phyloP scores from a whole-genome alignment of 2,329 filamentous ascomycete species.

The Diaporthe sp. region DNA sequence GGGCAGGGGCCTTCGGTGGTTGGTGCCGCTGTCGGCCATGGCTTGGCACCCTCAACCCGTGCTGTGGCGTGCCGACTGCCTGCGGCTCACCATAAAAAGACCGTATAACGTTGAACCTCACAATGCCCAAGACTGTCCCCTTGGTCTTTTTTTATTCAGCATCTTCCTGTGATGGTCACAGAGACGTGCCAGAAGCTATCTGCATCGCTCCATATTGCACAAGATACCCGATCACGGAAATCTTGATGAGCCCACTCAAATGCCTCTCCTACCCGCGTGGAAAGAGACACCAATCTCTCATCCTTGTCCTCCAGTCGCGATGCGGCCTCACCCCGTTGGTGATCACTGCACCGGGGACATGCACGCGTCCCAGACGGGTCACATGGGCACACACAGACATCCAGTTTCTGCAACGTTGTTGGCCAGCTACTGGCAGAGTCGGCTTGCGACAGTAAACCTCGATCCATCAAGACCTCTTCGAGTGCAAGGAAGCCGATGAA shows the following conservation, averaged over 20 bases:
- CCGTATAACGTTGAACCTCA: neutral
- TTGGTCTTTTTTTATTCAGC: neutral
- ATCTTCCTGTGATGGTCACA: neutral
- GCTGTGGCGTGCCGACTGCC: neutral
- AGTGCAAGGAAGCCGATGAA: conserved; percentile 16
- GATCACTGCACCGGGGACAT: neutral
- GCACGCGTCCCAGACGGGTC: neutral
- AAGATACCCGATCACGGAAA: neutral
- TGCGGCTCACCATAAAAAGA: neutral
- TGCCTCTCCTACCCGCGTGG: conserved; percentile 2
- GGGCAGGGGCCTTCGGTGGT: neutral
- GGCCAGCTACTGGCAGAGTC: conserved; percentile 11
- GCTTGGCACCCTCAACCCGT: neutral
- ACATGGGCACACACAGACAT: neutral
- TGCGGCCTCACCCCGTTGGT: neutral
- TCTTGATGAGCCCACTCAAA: conserved; percentile 10
- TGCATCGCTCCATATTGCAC: neutral
- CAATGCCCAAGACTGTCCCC: too few relatives aligned
- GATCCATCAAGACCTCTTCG: neutral
- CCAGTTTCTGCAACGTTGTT: neutral
- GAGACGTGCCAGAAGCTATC: conserved; percentile 23
- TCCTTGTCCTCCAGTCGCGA: neutral
- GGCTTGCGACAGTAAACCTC: neutral
- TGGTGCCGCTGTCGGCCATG: neutral
- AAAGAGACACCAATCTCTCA: neutral